Percentiles rank a stretch among this genome's conserved stretches.
These are phyloP conservation scores for Cymodocea nodosa DNA, from an alignment of 116 monocot genomes.

Conservation along the genomic window DNA sequence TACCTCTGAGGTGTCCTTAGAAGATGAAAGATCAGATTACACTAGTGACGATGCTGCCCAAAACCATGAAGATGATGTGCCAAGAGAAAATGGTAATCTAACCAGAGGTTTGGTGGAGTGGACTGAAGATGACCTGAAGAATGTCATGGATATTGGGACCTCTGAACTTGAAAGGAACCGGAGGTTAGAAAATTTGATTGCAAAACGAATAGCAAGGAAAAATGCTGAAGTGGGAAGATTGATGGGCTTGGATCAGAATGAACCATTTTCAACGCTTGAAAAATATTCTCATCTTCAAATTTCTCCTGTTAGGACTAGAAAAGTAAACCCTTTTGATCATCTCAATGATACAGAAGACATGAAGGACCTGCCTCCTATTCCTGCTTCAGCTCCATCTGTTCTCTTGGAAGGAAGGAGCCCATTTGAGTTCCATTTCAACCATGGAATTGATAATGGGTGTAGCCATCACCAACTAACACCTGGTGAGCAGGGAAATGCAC, in stretches of 20 bases:
- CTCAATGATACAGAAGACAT: constrained; percentile 31
- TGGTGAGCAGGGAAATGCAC: constrained; percentile 1
- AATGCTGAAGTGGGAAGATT: constrained; percentile 35
- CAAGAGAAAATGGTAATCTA: neutral
- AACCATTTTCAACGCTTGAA: constrained; percentile 12
- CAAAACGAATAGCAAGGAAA: constrained; percentile 57
- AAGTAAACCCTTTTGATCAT: constrained; percentile 66
- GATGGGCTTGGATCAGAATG: constrained; percentile 33
- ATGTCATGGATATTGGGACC: constrained; percentile 71
- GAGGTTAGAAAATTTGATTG: constrained; percentile 76
- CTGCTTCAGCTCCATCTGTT: constrained; percentile 84
- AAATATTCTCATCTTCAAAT: constrained; percentile 35
- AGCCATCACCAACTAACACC: constrained; percentile 5
- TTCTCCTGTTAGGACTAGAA: constrained; percentile 31
- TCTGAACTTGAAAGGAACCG: constrained; percentile 81
- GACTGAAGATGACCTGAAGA: constrained; percentile 79
- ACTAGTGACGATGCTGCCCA: constrained; percentile 16
- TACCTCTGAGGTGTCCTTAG: constrained; percentile 20
- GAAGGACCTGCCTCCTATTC: constrained; percentile 32
- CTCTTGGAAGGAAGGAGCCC: constrained; percentile 51
- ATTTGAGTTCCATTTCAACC: constrained; percentile 52
- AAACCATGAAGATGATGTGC: constrained; percentile 11
- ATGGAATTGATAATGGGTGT: neutral
- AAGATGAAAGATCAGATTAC: constrained; percentile 15
- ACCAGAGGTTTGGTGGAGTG: constrained; percentile 27